A percentile compares a stretch with the other conserved stretches of the same genome.
Conservation (phyloP, 2,329 filamentous ascomycete genomes). For the Pyricularia sp. region DNA sequence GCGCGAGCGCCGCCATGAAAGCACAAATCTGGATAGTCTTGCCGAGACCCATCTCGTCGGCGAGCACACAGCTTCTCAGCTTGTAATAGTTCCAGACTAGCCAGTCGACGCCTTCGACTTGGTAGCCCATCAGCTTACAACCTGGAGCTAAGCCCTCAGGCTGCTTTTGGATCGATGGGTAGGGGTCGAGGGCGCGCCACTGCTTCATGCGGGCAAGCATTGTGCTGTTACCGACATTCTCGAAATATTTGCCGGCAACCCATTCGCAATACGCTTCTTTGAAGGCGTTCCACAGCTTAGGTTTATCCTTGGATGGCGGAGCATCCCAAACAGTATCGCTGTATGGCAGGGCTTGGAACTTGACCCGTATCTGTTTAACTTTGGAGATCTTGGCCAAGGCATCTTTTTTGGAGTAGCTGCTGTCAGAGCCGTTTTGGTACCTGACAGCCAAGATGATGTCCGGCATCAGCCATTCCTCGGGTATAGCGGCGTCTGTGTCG, state of each 20-base stretch:
- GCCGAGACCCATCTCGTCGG: constrained; percentile 96
- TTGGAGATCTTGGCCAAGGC: constrained; percentile 64
- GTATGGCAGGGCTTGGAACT: constrained; percentile 87
- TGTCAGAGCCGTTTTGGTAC: constrained; percentile 33
- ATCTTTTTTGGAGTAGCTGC: constrained; percentile 47
- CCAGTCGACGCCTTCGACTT: constrained; percentile 91
- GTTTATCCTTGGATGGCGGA: constrained; percentile 57
- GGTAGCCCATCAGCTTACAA: constrained; percentile 77
- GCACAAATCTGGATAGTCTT: constrained; percentile 93
- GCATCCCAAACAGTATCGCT: constrained; percentile 87
- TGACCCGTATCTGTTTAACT: constrained; percentile 69
- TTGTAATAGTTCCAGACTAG: constrained; percentile 82
- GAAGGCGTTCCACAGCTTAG: constrained; percentile 69
- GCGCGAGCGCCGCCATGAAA: constrained; percentile 64
- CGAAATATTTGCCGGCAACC: constrained; percentile 67
- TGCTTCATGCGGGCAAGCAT: constrained; percentile 60
- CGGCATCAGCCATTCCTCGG: constrained; percentile 74
- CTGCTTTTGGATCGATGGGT: constrained; percentile 61
- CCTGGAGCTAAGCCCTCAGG: constrained; percentile 67
- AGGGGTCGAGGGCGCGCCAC: constrained; percentile 53
- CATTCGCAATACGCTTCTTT: constrained; percentile 78
- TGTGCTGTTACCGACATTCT: constrained; percentile 39
- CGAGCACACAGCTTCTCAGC: constrained; percentile 78
- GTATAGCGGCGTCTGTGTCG: constrained; percentile 69
- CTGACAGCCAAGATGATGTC: constrained; percentile 85